Conservation (phyloP, 2,329 filamentous ascomycete species). For the Lizonia empirigonia region DNA sequence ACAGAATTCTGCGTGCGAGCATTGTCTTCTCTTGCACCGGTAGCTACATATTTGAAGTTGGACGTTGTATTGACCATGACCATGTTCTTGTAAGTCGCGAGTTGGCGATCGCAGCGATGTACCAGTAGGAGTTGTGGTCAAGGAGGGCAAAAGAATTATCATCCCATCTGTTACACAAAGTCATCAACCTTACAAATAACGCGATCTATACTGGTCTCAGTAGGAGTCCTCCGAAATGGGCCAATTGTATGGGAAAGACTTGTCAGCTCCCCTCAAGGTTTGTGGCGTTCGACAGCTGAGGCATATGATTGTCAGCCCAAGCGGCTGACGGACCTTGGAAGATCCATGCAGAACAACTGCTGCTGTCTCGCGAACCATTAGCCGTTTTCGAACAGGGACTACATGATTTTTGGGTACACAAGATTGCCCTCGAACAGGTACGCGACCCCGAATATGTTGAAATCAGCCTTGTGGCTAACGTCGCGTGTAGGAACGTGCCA, state of each 20-base stretch:
- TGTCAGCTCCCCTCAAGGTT: slow-evolving; percentile 8
- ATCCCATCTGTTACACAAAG: neutral
- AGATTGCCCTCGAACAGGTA: too few species aligned
- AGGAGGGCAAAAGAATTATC: neutral
- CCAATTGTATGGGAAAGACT: neutral
- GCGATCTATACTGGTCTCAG: neutral
- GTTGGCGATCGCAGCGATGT: neutral
- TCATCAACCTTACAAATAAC: neutral
- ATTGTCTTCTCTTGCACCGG: neutral
- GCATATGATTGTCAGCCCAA: slow-evolving; percentile 12
- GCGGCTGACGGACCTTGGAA: neutral
- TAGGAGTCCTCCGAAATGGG: neutral
- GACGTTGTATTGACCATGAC: neutral
- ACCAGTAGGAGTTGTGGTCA: neutral
- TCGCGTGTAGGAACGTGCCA: neutral
- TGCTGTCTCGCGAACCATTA: neutral
- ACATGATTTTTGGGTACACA: neutral
- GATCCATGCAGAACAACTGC: neutral
- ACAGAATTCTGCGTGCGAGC: neutral
- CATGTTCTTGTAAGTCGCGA: neutral
- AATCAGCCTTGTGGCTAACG: neutral
- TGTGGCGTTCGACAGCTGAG: slow-evolving; percentile 13
- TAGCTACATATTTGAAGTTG: neutral
- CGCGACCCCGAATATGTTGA: too few species aligned
- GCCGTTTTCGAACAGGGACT: neutral